Evolutionary conservation across 1,139 yeast species (phyloP).

Genomic region (Saccharomyces hybrid): DNA sequence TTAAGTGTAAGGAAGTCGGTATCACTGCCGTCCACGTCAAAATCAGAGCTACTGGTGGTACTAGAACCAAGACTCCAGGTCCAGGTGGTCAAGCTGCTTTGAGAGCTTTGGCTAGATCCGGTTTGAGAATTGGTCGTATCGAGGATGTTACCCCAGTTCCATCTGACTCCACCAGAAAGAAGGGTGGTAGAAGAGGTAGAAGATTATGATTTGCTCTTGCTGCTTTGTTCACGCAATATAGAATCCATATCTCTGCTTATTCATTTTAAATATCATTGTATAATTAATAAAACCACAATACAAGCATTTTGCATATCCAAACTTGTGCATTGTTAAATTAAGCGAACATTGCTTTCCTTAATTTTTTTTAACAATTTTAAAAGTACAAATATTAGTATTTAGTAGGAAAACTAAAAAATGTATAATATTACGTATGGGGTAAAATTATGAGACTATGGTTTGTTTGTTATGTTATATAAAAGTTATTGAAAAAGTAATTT

Average conservation of each 20-base stretch:
- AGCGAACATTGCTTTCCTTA: not conserved
- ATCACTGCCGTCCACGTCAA: conserved; percentile 98
- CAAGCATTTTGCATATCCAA: not conserved
- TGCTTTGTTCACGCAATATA: not conserved
- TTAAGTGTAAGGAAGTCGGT: conserved; percentile 98
- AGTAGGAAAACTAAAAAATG: not conserved
- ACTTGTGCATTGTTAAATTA: not conserved
- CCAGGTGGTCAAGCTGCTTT: conserved; percentile 99
- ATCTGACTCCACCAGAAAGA: conserved; percentile 99
- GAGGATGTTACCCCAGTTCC: conserved; percentile 99
- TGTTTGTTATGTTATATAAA: not conserved
- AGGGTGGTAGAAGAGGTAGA: conserved; percentile 99
- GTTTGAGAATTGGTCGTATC: conserved; percentile 98
- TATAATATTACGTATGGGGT: not conserved
- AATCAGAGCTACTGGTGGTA: conserved; percentile 99
- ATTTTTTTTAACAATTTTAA: not conserved
- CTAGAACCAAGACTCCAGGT: conserved; percentile 99
- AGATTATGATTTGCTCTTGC: conserved; percentile 61
- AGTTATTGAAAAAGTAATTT: not conserved
- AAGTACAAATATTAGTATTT: not conserved
- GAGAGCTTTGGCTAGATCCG: conserved; percentile 99
- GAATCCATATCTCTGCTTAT: not conserved
- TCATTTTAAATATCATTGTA: not conserved
- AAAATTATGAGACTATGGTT: not conserved
- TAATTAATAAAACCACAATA: not conserved